Evolutionary conservation across 345 rosid species (phyloP).

Genomic region (Populus nigra): DNA sequence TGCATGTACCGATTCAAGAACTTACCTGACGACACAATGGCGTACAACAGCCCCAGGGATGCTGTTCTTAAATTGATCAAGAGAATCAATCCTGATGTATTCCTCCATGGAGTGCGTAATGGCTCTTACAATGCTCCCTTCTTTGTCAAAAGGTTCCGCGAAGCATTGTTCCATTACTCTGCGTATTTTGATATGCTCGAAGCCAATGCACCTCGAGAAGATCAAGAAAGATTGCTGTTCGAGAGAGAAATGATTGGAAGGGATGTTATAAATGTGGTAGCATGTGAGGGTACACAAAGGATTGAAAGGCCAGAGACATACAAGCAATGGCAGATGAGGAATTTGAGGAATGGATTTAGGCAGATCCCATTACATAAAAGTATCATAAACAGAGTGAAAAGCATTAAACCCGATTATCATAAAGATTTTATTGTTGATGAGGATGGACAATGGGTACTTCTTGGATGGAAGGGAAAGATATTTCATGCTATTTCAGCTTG

Average conservation of each 20-base stretch:
- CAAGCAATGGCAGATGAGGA: conserved; percentile 60
- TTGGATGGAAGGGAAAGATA: conserved; percentile 86
- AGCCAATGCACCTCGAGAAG: conserved; percentile 41
- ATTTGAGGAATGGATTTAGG: conserved; percentile 52
- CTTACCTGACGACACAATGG: conserved; percentile 63
- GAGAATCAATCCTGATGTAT: conserved; percentile 55
- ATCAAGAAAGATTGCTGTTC: conserved; percentile 46
- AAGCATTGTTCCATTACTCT: conserved; percentile 70
- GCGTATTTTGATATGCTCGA: conserved; percentile 66
- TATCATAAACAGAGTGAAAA: conserved; percentile 44
- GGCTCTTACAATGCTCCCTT: conserved; percentile 72
- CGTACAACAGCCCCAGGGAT: conserved; percentile 57
- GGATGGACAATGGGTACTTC: conserved; percentile 75
- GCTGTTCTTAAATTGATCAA: conserved; percentile 51
- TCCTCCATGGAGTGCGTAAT: conserved; percentile 57
- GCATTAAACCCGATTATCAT: conserved; percentile 43
- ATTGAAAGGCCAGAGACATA: conserved; percentile 73
- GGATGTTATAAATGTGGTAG: conserved; percentile 64
- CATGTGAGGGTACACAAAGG: conserved; percentile 68
- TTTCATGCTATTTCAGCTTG: conserved; percentile 64
- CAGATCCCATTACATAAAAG: conserved; percentile 48
- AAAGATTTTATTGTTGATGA: conserved; percentile 59
- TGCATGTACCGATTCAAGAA: conserved; percentile 50
- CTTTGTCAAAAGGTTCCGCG: conserved; percentile 60
- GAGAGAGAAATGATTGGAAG: conserved; percentile 57